A percentile compares a stretch with the other conserved stretches of the same genome.
These are phyloP conservation scores for Kwoniella europaea DNA, from an alignment of 768 basidiomycete genomes.

Conservation along the genomic window DNA sequence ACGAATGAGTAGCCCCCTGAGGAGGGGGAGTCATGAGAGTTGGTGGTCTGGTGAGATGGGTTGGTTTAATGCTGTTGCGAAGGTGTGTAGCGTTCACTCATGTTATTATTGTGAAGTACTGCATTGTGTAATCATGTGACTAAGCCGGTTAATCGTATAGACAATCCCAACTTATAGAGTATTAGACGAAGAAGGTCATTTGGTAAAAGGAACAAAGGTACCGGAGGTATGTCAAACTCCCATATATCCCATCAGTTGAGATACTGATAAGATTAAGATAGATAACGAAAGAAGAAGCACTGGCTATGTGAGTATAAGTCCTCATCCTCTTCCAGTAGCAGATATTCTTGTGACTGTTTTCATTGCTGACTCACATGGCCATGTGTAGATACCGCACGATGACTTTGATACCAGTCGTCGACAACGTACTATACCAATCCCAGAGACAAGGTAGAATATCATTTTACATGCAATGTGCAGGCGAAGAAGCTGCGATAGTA, in stretches of 20 bases:
- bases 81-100: slow-evolving; percentile 32
- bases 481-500: slow-evolving; percentile 87
- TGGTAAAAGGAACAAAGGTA: slow-evolving; percentile 72
- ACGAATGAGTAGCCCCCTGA: slow-evolving; percentile 47
- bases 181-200: slow-evolving; percentile 76
- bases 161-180: slow-evolving; percentile 83
- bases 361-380: neutral
- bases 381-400: slow-evolving; percentile 43
- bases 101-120: neutral
- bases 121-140: neutral
- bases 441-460: slow-evolving; percentile 79
- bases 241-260: too few relatives aligned
- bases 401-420: slow-evolving; percentile 68
- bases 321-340: slow-evolving; percentile 58
- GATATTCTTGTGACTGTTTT: neutral
- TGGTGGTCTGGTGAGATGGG: slow-evolving; percentile 52
- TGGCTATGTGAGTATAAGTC: slow-evolving; percentile 72
- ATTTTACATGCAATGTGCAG: slow-evolving; percentile 66
- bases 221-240: slow-evolving; percentile 67
- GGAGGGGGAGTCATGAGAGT: slow-evolving; percentile 54
- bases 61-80: slow-evolving; percentile 55
- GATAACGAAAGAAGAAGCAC: slow-evolving; percentile 49
- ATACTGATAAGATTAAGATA: slow-evolving; percentile 13
- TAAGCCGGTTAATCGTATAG: slow-evolving; percentile 13
- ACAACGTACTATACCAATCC: slow-evolving; percentile 86